phyloP scores from a whole-genome alignment of 768 basidiomycete genomes.

The Leccinum obscurum region DNA sequence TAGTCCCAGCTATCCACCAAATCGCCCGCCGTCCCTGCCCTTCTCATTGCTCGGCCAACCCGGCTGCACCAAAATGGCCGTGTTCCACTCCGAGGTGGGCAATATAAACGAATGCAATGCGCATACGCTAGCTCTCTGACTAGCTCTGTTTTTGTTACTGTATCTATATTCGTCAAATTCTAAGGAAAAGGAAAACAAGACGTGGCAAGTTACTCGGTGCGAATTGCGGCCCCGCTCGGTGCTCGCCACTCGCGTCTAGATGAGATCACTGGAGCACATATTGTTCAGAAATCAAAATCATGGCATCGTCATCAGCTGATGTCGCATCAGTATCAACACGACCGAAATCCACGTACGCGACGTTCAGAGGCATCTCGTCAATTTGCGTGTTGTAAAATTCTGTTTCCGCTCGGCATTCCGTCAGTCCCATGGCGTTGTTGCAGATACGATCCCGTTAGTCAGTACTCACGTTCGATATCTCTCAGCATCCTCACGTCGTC shows the following conservation, averaged over 20 bases:
- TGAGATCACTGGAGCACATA: slow-evolving; percentile 62
- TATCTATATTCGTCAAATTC: slow-evolving; percentile 15
- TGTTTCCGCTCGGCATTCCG: slow-evolving; percentile 20
- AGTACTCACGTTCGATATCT: slow-evolving; percentile 89
- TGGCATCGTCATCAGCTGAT: slow-evolving; percentile 8
- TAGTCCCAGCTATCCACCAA: too few species aligned
- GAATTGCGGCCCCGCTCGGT: slow-evolving; percentile 10
- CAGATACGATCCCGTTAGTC: neutral
- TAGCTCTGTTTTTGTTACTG: slow-evolving; percentile 10
- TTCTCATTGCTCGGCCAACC: neutral
- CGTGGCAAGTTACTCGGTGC: slow-evolving; percentile 15
- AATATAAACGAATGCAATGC: slow-evolving; percentile 11
- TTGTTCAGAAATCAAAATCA: slow-evolving; percentile 4
- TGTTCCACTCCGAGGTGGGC: slow-evolving; percentile 15
- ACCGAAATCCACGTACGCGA: slow-evolving; percentile 59
- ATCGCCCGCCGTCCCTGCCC: slow-evolving; percentile 4
- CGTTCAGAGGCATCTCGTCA: slow-evolving; percentile 96
- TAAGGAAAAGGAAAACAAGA: neutral
- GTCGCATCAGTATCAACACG: slow-evolving; percentile 10
- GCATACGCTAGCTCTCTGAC: slow-evolving; percentile 12
- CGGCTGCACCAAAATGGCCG: slow-evolving; percentile 11
- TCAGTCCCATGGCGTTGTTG: neutral
- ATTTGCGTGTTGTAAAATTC: slow-evolving; percentile 95
- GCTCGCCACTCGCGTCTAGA: slow-evolving; percentile 48
- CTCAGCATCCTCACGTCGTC: slow-evolving; percentile 91